These are phyloP conservation scores for Fermentozyma sake DNA, from an alignment of 1,139 yeast genomes.

Conservation along the genomic window DNA sequence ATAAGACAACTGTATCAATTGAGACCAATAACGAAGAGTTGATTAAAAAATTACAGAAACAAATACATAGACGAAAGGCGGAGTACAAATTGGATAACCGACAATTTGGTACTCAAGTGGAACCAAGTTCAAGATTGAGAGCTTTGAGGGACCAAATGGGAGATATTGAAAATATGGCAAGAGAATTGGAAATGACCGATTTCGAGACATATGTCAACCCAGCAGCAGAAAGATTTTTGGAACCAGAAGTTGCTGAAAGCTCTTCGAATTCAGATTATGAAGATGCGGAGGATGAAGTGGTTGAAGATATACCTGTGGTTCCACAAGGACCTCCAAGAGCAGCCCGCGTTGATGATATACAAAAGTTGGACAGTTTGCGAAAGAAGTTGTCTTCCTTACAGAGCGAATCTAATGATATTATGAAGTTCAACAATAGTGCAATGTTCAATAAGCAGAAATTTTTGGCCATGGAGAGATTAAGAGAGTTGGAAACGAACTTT, in stretches of 20 bases:
- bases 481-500: constrained; percentile 58
- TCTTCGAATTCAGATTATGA: constrained; percentile 10
- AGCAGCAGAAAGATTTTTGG: constrained; percentile 10
- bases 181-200: constrained; percentile 83
- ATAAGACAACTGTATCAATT: constrained; percentile 36
- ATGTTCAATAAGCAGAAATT: constrained; percentile 53
- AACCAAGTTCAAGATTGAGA: constrained; percentile 74
- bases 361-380: constrained; percentile 48
- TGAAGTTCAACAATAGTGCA: constrained; percentile 63
- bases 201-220: constrained; percentile 45
- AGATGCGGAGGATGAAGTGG: constrained; percentile 12
- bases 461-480: constrained; percentile 64
- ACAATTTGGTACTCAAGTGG: constrained; percentile 56
- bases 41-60: constrained; percentile 50
- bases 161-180: constrained; percentile 75
- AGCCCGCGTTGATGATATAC: constrained; percentile 38
- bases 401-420: constrained; percentile 67
- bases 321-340: constrained; percentile 28
- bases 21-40: constrained; percentile 41
- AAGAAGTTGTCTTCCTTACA: constrained; percentile 58
- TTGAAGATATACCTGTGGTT: constrained; percentile 13
- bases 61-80: constrained; percentile 57
- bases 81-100: constrained; percentile 56
- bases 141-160: constrained; percentile 83
- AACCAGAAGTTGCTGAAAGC: constrained; percentile 13